These are phyloP conservation scores for Hymenoscyphus occultus DNA, from an alignment of 2,329 filamentous ascomycete species.

Conservation along the genomic window DNA sequence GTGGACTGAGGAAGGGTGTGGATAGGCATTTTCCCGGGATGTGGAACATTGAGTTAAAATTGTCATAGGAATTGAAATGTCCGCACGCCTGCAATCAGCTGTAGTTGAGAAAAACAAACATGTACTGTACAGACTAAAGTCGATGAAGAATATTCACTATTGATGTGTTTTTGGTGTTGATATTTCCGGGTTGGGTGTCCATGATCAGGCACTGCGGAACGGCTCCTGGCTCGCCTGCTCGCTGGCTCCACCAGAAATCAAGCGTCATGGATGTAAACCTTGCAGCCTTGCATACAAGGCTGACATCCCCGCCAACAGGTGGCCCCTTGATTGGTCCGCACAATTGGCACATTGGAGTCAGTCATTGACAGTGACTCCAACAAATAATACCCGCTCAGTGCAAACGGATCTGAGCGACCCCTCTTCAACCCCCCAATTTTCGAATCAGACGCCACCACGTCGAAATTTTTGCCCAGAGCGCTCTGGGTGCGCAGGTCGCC, in stretches of 20 bases:
- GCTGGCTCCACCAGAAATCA: background rate
- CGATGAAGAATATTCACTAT: background rate
- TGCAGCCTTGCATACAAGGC: background rate
- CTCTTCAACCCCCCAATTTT: conserved; percentile 21
- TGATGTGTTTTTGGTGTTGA: conserved; percentile 20
- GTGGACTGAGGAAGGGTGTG: conserved; percentile 47
- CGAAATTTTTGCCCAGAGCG: conserved; percentile 52
- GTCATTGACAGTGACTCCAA: conserved; percentile 1
- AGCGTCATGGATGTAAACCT: background rate
- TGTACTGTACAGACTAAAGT: background rate
- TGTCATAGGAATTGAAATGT: background rate
- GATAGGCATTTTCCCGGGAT: conserved; percentile 38
- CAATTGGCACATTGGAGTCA: background rate
- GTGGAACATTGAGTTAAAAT: background rate
- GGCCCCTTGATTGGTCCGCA: background rate
- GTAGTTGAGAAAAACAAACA: background rate
- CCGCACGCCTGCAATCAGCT: background rate
- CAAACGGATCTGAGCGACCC: conserved; percentile 10
- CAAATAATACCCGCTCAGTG: background rate
- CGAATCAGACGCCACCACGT: conserved; percentile 37
- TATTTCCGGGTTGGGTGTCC: conserved; percentile 20
- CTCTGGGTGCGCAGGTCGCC: conserved; percentile 57
- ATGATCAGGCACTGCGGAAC: conserved; percentile 16
- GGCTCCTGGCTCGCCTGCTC: too few species aligned
- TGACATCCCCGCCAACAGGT: background rate